Conservation (phyloP, 176 grass and related monocot species). For the Saccharum officinarum region DNA sequence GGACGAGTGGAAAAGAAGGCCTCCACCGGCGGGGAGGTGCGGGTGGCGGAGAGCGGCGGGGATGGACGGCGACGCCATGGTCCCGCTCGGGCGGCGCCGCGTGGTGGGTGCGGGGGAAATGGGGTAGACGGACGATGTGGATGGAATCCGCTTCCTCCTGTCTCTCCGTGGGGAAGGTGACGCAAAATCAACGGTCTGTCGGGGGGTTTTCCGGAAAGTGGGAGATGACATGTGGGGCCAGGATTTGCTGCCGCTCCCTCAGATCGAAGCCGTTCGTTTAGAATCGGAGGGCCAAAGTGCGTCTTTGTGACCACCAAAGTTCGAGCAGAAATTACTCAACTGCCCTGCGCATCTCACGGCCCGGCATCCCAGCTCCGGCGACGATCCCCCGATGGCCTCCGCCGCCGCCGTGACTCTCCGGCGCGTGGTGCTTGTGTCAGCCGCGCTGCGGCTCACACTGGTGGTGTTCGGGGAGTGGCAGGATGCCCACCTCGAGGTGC, state of each 20-base stretch:
- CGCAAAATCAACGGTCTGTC: not conserved
- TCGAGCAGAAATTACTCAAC: constrained; percentile 15
- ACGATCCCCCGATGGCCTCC: constrained; percentile 34
- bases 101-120: constrained; percentile 19
- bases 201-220: not conserved
- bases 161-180: not conserved
- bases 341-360: constrained; percentile 16
- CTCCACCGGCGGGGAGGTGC: not conserved
- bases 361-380: not conserved
- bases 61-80: constrained; percentile 50
- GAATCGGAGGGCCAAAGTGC: not conserved
- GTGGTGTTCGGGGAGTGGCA: constrained; percentile 83
- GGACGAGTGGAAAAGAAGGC: not conserved
- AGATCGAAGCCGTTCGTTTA: not conserved
- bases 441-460: constrained; percentile 50
- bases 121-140: not conserved
- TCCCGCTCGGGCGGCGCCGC: constrained; percentile 31
- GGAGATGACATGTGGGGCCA: constrained; percentile 18
- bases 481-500: constrained; percentile 86
- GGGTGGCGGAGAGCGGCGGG: not conserved
- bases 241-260: too few species aligned
- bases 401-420: constrained; percentile 22
- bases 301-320: not conserved
- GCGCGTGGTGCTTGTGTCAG: constrained; percentile 60
- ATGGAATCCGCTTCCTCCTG: constrained; percentile 20